Evolutionary conservation across 2,329 filamentous ascomycete genomes (phyloP).

Genomic region (Stagonosporopsis cucurbitacearum): DNA sequence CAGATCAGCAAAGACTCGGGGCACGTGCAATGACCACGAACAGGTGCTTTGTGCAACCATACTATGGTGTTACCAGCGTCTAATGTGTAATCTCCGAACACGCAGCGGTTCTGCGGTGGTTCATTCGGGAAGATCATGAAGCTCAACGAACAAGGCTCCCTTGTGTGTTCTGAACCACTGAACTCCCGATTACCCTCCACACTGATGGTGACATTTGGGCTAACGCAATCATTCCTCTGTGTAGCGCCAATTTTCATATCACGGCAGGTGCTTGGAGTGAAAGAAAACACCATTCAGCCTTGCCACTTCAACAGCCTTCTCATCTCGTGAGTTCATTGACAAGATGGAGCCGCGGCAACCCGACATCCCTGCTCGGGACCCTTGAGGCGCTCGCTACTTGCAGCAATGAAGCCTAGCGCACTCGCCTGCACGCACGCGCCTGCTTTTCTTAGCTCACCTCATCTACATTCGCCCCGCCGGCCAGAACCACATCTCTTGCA

Average conservation of each 20-base stretch:
- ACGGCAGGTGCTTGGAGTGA: neutral
- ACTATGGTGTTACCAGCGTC: neutral
- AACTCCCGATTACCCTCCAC: neutral
- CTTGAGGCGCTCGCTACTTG: slow-evolving; percentile 23
- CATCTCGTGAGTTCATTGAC: neutral
- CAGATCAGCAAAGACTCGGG: neutral
- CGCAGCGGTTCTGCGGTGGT: slow-evolving; percentile 1
- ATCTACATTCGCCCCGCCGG: slow-evolving; percentile 4
- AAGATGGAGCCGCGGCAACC: neutral
- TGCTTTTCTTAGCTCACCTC: slow-evolving; percentile 22
- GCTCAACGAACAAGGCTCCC: slow-evolving; percentile 8
- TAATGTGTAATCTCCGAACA: slow-evolving; percentile 9
- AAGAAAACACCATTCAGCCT: neutral
- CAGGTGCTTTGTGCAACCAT: neutral
- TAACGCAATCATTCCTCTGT: neutral
- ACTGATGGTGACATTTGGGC: neutral
- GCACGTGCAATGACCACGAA: neutral
- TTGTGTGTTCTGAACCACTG: neutral
- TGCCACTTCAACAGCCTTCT: neutral
- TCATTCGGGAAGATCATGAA: neutral
- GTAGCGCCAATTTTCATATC: neutral
- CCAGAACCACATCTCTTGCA: slow-evolving; percentile 5
- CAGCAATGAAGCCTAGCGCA: slow-evolving; percentile 9
- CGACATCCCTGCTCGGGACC: neutral
- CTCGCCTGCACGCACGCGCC: slow-evolving; percentile 12